A percentile compares a stretch with the other conserved stretches of the same genome.
phyloP scores from a whole-genome alignment of 441 rosid species.

The Gossypium gossypioides region DNA sequence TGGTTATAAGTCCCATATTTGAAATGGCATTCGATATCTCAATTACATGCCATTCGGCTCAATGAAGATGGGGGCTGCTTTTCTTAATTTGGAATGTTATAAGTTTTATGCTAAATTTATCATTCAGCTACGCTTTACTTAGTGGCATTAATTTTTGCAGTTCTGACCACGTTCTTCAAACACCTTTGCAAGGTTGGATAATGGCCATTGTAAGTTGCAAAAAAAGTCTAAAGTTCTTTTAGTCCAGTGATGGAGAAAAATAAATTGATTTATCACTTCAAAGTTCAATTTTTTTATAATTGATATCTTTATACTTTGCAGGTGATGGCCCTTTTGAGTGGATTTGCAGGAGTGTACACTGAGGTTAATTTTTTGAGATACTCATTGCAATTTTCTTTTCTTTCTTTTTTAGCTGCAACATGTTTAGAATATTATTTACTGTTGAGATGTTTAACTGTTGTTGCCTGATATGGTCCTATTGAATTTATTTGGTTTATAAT shows the following conservation, averaged over 20 bases:
- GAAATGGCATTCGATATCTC: neutral
- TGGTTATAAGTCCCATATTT: neutral
- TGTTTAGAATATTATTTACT: neutral
- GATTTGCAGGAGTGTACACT: conserved; percentile 94
- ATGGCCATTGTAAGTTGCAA: conserved; percentile 83
- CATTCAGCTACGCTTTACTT: neutral
- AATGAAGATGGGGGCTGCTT: neutral
- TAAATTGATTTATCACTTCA: conserved; percentile 4
- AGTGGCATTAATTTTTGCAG: conserved; percentile 34
- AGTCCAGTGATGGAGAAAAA: conserved; percentile 8
- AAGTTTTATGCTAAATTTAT: neutral
- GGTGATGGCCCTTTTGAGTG: conserved; percentile 95
- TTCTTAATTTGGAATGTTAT: neutral
- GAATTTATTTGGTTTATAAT: neutral
- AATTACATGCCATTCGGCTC: neutral
- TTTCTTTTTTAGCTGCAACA: neutral
- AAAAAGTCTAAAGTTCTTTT: conserved; percentile 13
- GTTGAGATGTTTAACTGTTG: neutral
- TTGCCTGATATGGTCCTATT: conserved; percentile 6
- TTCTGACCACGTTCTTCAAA: conserved; percentile 84
- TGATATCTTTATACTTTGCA: conserved; percentile 21
- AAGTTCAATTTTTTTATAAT: conserved; percentile 5
- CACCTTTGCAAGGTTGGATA: conserved; percentile 78
- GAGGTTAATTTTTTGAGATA: conserved; percentile 43
- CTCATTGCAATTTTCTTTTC: neutral